These are phyloP conservation scores for Alternaria gansuensis DNA, from an alignment of 2,329 filamentous ascomycete genomes.

Conservation along the genomic window DNA sequence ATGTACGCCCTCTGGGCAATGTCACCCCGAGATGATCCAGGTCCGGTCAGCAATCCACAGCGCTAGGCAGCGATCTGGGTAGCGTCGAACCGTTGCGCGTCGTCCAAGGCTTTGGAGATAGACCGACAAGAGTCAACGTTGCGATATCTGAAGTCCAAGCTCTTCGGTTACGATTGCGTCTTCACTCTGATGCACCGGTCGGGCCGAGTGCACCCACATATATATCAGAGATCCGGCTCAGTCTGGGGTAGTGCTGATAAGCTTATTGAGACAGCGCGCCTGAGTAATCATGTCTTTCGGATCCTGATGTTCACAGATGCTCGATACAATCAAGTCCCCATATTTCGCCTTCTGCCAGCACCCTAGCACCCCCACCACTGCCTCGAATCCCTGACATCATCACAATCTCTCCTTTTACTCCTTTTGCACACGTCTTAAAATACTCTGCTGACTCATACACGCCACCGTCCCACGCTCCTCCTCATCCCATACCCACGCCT, in stretches of 20 bases:
- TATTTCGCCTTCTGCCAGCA: neutral
- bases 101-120: neutral
- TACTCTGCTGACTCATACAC: constrained; percentile 60
- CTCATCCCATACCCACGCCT: constrained; percentile 58
- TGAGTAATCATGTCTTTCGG: neutral
- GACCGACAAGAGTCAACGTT: neutral
- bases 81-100: neutral
- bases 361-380: neutral
- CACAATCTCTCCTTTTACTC: constrained; percentile 28
- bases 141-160: neutral
- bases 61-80: neutral
- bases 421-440: constrained; percentile 38
- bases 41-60: constrained; percentile 4
- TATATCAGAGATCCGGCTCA: neutral
- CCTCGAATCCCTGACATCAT: neutral
- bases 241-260: constrained; percentile 6
- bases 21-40: neutral
- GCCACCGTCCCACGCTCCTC: constrained; percentile 58
- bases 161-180: constrained; percentile 2
- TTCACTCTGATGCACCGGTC: constrained; percentile 2
- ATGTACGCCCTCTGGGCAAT: neutral
- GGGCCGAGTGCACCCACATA: neutral
- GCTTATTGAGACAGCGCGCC: constrained; percentile 1
- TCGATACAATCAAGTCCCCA: too few species aligned
- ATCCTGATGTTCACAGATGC: too few species aligned